phyloP scores from a whole-genome alignment of 345 rosid genomes.

The Noccaea caerulescens region DNA sequence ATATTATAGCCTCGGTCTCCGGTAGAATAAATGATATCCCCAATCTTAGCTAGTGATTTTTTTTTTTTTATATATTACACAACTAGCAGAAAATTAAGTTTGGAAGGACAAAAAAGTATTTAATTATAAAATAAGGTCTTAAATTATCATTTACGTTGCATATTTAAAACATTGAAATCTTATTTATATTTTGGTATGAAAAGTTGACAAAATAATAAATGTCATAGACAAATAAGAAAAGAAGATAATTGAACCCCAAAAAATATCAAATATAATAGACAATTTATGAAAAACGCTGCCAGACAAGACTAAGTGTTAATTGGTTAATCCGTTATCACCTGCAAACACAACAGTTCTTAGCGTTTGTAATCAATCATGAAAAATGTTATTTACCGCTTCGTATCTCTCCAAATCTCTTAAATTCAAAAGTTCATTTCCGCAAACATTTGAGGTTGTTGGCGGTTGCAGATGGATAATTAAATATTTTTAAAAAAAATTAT shows the following conservation, averaged over 20 bases:
- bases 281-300: not conserved
- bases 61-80: not conserved
- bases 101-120: not conserved
- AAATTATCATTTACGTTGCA: not conserved
- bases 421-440: too few species aligned
- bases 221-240: constrained; percentile 1
- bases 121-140: not conserved
- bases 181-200: not conserved
- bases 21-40: constrained; percentile 17
- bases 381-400: too few species aligned
- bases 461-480: too few species aligned
- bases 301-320: not conserved
- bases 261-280: not conserved
- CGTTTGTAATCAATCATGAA: too few species aligned
- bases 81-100: not conserved
- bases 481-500: too few species aligned
- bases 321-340: too few species aligned
- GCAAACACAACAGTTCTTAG: too few species aligned
- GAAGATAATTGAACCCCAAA: not conserved
- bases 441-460: too few species aligned
- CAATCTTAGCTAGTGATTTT: constrained; percentile 29
- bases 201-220: not conserved
- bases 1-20: constrained; percentile 1
- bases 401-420: too few species aligned
- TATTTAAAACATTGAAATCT: not conserved